Evolutionary conservation across 1,284 basidiomycete species (phyloP), one percentile per base, ranked within the genome.

Genomic region (Sanghuangporus baumii): DNA sequence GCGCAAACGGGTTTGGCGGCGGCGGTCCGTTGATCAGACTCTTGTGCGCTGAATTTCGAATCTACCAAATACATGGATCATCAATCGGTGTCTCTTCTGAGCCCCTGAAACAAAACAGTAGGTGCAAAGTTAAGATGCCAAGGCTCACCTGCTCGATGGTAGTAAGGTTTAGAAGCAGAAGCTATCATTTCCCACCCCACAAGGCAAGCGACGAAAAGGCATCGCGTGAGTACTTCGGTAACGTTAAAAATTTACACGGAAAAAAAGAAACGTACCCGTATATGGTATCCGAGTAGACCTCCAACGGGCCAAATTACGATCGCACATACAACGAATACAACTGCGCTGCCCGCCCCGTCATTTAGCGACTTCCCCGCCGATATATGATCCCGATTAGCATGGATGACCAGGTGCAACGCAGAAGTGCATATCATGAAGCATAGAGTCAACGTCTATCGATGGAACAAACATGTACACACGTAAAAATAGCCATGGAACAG

Each of bases 141-240:
- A 34, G 23, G 69, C 87, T 72, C 70, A 93, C 91, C 83, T 94
- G 93, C 76, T 97, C 94, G 65, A 97, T 94, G 11, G 94, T 97
- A 2, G 94, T 96, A 50, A 92, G 80, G 74, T 96, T 95, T 67
- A 92, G 78, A 56, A 93, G 75, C 46, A 95, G 75, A 60, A 96
- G 79, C 89, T 93, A 63, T 63, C 38, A 3, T 65, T 63, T 34
- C 46, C 61, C 60, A 40, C 23, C 52, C 52, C 52, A 37, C 31
- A 37, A 54, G 20, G 26, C 34, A 6, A 8, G 37, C 20, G 6
- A 16, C 23, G 51, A 51, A 51, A 9, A 36, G 6, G 31, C 12
- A n/a, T 36, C 31, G 52, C 16, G 57, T 54, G 59, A 59, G 50
- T 55, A 60, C 2, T 51, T 23, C 47, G 18, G 8, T 16, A 46